Base-by-base conservation (phyloP, 768 basidiomycete species). In the Boletellus emodensis region DNA sequence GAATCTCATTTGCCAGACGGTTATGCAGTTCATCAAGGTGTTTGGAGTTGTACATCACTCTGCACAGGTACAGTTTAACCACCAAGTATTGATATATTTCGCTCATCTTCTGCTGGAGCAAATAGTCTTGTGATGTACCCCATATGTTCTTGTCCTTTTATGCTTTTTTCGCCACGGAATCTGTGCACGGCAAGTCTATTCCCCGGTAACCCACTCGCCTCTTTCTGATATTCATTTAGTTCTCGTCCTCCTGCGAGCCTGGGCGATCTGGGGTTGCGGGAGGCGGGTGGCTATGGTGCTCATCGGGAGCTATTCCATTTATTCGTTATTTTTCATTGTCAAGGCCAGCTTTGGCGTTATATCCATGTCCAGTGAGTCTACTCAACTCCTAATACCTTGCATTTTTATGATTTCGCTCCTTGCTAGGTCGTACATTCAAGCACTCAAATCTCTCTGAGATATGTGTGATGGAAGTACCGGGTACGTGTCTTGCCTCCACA, bases 221-320 rank as follows among this genome's bases (percentile, higher is more conserved):
- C 10, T 18, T 6, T 40, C 34, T 32, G n/a, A 41, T 15, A 1
- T 7, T 18, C 13, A 14, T 10, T 1, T 10, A 60, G 59, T 56
- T 44, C 49, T 61, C 15, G 57, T 59, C 14, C 52, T 61, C 36
- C 13, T 56, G 33, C 48, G 59, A n/a, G 55, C 52, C 9, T 59
- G 59, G 51, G 52, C 59, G n/a, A 56, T 61, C 33, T 61, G 59
- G 59, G 49, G 59, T 1, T 49, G 54, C 14, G 17, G 11, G 4
- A 35, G 32, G 36, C 7, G 20, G 30, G 24, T 43, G 13, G 40
- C 47, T 15, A 20, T n/a, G 12, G 4, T 30, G 12, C 39, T 61
- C 5, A 17, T 59, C 8, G 40, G 17, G 17, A 33, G 45, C n/a
- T 61, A 61, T 35, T 1, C 20, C 12, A 8, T 17, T 9, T 59